Conservation (phyloP, 1,139 yeast genomes). For the Pichia sp. region DNA sequence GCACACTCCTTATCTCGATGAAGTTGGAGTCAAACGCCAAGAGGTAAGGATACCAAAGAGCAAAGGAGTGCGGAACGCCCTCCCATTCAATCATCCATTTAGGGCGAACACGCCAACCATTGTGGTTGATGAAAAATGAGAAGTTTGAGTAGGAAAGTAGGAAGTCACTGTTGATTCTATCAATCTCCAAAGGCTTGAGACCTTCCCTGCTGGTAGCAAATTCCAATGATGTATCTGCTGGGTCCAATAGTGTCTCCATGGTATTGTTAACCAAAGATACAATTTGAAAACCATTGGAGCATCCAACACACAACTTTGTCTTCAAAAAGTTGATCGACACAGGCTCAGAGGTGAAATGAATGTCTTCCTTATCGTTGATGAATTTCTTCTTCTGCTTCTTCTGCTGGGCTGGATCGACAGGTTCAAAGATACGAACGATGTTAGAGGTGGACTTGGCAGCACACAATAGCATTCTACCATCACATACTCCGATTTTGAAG, state of each 20-base stretch:
- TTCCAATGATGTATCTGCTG: conserved; percentile 94
- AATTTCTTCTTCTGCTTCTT: conserved; percentile 63
- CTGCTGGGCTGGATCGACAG: conserved; percentile 53
- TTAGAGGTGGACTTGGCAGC: conserved; percentile 80
- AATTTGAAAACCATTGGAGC: conserved; percentile 94
- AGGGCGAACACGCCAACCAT: conserved; percentile 94
- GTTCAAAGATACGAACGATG: conserved; percentile 82
- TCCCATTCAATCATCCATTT: conserved; percentile 97
- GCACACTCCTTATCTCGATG: conserved; percentile 89
- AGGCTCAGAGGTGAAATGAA: conserved; percentile 81
- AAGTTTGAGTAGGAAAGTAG: conserved; percentile 85
- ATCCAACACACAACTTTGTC: conserved; percentile 86
- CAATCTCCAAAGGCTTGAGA: conserved; percentile 86
- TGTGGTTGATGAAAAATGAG: conserved; percentile 87
- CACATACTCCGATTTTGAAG: conserved; percentile 89
- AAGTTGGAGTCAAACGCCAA: conserved; percentile 86
- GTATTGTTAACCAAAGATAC: conserved; percentile 76
- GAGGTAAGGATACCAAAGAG: conserved; percentile 89
- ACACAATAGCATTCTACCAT: conserved; percentile 82
- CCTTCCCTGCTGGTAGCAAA: conserved; percentile 87
- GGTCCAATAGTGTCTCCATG: conserved; percentile 78
- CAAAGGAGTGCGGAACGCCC: conserved; percentile 89
- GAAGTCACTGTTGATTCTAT: conserved; percentile 83
- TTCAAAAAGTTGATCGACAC: conserved; percentile 87
- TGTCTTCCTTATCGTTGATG: conserved; percentile 67